Evolutionary conservation across 352 stramenopile species (phyloP), one percentile per base, ranked within the genome.

Genomic region (Thraustochytrium striatum): DNA sequence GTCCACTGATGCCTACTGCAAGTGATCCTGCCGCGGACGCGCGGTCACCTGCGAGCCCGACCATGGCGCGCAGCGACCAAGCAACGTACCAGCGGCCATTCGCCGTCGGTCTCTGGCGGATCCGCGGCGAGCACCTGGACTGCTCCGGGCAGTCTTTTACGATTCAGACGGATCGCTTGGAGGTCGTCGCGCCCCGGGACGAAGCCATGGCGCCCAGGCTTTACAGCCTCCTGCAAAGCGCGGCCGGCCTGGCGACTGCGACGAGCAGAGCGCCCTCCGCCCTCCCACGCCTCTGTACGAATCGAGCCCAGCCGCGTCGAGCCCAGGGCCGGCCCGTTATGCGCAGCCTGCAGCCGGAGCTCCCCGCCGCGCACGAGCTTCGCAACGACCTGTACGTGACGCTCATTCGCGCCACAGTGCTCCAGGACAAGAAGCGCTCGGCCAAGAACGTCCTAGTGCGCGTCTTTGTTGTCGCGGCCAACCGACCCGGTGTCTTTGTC

Each of bases 371-470:
- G 35, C 38, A 69, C 57, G 52, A n/a, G 2, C 25, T 78, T 19
- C 50, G 80, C 7, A 82, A 84, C 44, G 81, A 84, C n/a, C 16
- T 84, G 25, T 84, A 84, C 50, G 32, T 84, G 38, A 82, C 79
- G 2, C 50, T 84, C 19, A 36, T 33, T 0, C 28, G 69, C 7
- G 81, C 79, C 1, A 79, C 41, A 19, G 84, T 84, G 33, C 75
- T 50, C 16, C 81, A 84, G 57, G 81, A 84, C 57, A 21, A 13
- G 30, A 84, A 84, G 35, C 69, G 73, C 28, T 39, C 78, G 11
- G 75, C 78, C 3, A 44, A 68, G 30, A 84, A 83, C n/a, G 61
- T 84, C 58, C 53, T 82, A 47, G 61, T 83, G 3, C 61, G 70
- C 7, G 65, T 83, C 3, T 53, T 52, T 30, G 16, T 73, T 44